Evolutionary conservation across 2,329 filamentous ascomycete species (phyloP).

Genomic region (Orbilia oligospora): DNA sequence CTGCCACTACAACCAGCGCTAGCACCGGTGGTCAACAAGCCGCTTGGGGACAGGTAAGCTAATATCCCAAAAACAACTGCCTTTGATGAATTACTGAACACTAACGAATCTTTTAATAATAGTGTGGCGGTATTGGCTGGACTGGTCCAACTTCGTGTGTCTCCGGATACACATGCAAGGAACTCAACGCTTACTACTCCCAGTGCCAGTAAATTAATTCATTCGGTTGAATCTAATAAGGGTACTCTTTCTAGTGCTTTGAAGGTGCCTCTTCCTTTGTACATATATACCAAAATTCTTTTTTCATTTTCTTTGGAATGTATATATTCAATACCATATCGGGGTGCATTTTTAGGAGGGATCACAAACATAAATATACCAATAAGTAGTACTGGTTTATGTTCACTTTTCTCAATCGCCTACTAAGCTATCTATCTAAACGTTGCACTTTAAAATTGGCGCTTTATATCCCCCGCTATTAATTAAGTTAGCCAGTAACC

Average conservation of each 20-base stretch:
- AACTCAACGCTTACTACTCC: slow-evolving; percentile 47
- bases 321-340: slow-evolving; percentile 31
- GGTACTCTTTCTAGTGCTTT: slow-evolving; percentile 12
- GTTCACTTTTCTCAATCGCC: too few relatives aligned
- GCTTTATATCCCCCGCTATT: too few relatives aligned
- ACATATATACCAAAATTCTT: slow-evolving; percentile 20
- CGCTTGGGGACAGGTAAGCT: slow-evolving; percentile 44
- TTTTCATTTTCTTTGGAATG: slow-evolving; percentile 3
- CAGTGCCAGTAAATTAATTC: slow-evolving; percentile 43
- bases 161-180: slow-evolving; percentile 39
- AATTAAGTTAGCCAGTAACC: too few relatives aligned
- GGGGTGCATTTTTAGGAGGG: slow-evolving; percentile 18
- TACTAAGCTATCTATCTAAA: background rate
- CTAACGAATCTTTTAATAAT: background rate
- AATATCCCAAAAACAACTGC: background rate
- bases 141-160: slow-evolving; percentile 52
- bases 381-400: background rate
- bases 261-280: slow-evolving; percentile 5
- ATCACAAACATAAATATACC: background rate
- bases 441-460: background rate
- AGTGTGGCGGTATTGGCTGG: slow-evolving; percentile 57
- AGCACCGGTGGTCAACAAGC: slow-evolving; percentile 2
- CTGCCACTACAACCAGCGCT: slow-evolving; percentile 9
- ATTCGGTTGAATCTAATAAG: background rate
- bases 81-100: background rate